Percentiles rank a stretch among this genome's conserved stretches.
Conservation (phyloP, 352 stramenopile species). For the Phytophthora pini region DNA sequence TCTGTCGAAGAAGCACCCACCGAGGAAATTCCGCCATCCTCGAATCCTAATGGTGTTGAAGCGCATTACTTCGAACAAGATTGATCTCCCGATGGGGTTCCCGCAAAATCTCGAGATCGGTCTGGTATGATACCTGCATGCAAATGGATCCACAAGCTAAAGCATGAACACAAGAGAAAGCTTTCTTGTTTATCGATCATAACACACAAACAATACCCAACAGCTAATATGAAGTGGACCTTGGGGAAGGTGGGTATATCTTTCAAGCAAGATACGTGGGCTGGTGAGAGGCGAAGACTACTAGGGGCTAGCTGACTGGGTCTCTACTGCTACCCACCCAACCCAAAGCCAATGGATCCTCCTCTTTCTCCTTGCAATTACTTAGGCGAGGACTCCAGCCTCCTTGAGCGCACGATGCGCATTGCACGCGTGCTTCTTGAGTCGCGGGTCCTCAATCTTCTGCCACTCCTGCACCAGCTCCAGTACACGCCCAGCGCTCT, state of each 20-base stretch:
- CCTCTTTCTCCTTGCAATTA: constrained; percentile 31
- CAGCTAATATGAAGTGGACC: constrained; percentile 20
- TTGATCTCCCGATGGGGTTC: not conserved
- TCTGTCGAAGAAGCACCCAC: not conserved
- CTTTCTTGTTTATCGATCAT: constrained; percentile 27
- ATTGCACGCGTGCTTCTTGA: constrained; percentile 89
- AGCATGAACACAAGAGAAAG: constrained; percentile 9
- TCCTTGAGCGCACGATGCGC: constrained; percentile 79
- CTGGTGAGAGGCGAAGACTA: constrained; percentile 17
- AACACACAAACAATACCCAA: constrained; percentile 25
- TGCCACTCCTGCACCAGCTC: constrained; percentile 79
- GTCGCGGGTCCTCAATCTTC: constrained; percentile 80
- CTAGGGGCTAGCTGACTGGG: constrained; percentile 3
- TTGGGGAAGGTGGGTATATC: constrained; percentile 37
- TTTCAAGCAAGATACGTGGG: constrained; percentile 50
- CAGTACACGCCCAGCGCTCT: constrained; percentile 64
- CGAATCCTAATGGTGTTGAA: not conserved
- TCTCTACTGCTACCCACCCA: constrained; percentile 20
- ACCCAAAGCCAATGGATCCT: constrained; percentile 12
- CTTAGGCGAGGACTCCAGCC: constrained; percentile 77
- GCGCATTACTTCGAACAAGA: constrained; percentile 1
- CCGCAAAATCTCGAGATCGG: constrained; percentile 15
- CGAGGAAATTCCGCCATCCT: constrained; percentile 2
- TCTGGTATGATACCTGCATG: too few species aligned
- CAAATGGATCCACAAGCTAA: too few species aligned